A percentile compares a stretch with the other conserved stretches of the same genome.
phyloP scores from a whole-genome alignment of 345 rosid genomes.

The Linum tenue region DNA sequence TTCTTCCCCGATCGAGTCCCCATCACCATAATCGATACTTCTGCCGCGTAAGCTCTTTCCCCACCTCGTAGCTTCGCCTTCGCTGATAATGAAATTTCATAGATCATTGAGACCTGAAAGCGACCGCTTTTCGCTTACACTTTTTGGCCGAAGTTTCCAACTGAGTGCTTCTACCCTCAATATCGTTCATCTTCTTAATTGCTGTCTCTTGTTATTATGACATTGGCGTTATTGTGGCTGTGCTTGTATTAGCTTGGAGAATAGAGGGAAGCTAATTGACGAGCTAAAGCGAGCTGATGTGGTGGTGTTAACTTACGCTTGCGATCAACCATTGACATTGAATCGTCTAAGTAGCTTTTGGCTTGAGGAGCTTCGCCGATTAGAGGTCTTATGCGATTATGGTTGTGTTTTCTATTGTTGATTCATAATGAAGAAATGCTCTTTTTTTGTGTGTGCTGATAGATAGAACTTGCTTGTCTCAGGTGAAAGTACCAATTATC shows the following conservation, averaged over 20 bases:
- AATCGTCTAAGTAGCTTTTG: slow-evolving; percentile 51
- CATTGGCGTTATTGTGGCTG: background rate
- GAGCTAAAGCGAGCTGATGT: slow-evolving; percentile 74
- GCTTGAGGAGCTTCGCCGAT: slow-evolving; percentile 69
- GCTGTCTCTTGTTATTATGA: background rate
- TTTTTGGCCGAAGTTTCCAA: no score
- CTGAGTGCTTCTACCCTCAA: background rate
- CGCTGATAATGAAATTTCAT: background rate
- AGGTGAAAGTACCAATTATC: slow-evolving; percentile 69
- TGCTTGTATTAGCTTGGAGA: slow-evolving; percentile 38
- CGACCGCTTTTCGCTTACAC: background rate
- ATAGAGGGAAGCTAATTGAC: slow-evolving; percentile 58
- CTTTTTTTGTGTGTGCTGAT: background rate
- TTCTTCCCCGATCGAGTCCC: slow-evolving; percentile 64
- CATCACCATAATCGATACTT: slow-evolving; percentile 71
- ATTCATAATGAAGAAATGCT: background rate
- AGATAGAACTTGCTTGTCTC: background rate
- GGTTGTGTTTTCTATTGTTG: background rate
- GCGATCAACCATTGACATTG: slow-evolving; percentile 61
- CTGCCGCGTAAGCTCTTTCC: slow-evolving; percentile 39
- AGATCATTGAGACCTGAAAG: background rate
- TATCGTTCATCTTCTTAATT: background rate
- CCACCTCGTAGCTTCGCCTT: no score
- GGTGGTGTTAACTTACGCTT: slow-evolving; percentile 62
- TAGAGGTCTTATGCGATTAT: slow-evolving; percentile 39